These are phyloP conservation scores for Neurospora africana DNA, from an alignment of 495 filamentous ascomycete species.

Conservation along the genomic window DNA sequence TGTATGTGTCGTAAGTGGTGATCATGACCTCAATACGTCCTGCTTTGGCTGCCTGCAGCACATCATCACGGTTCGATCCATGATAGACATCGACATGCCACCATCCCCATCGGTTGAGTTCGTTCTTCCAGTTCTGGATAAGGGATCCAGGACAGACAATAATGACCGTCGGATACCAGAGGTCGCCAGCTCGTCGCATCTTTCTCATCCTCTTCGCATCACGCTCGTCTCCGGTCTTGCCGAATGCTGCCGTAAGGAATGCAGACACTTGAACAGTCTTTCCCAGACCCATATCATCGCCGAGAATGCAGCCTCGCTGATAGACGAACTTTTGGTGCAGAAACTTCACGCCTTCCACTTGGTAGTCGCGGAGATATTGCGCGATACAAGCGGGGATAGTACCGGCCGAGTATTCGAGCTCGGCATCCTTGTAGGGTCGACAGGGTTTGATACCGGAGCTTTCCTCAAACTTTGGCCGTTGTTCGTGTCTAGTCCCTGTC, in stretches of 20 bases:
- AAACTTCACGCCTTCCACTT: constrained; percentile 76
- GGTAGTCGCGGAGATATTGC: constrained; percentile 87
- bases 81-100: constrained; percentile 85
- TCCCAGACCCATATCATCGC: constrained; percentile 95
- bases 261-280: constrained; percentile 97
- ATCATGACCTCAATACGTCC: constrained; percentile 82
- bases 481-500: constrained; percentile 46
- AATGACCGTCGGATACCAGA: constrained; percentile 81
- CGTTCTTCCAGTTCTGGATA: constrained; percentile 82
- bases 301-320: constrained; percentile 80
- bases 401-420: constrained; percentile 64
- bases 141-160: constrained; percentile 83
- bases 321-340: constrained; percentile 85
- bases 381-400: constrained; percentile 84
- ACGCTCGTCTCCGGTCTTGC: constrained; percentile 85
- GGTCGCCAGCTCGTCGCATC: constrained; percentile 47
- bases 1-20: constrained; percentile 87
- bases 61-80: constrained; percentile 59
- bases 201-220: constrained; percentile 90
- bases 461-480: constrained; percentile 57
- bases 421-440: constrained; percentile 62
- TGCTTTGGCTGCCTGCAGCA: constrained; percentile 60
- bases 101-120: constrained; percentile 87
- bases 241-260: constrained; percentile 86
- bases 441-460: constrained; percentile 45